Evolutionary conservation across 148 eudicot species (phyloP).

Genomic region (Rhododendron henanense): DNA sequence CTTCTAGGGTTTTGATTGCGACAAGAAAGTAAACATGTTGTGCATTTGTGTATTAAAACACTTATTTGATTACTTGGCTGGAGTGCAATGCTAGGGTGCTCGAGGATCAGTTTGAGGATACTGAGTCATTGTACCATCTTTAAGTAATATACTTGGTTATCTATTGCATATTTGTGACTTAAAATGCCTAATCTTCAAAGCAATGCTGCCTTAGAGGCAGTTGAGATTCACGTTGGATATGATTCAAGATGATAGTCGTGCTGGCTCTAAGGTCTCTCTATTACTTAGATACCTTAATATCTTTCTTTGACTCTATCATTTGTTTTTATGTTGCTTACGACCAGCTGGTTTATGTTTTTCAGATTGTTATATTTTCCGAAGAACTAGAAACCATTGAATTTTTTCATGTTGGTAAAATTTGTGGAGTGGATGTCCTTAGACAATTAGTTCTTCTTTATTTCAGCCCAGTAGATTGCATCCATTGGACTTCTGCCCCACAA

Average conservation of each 20-base stretch:
- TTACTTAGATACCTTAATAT: neutral
- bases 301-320: neutral
- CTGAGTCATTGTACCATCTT: neutral
- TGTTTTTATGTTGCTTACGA: neutral
- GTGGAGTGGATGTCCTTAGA: neutral
- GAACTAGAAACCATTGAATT: neutral
- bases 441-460: constrained; percentile 17
- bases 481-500: constrained; percentile 97
- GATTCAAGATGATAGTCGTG: neutral
- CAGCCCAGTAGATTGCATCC: constrained; percentile 99
- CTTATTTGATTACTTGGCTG: neutral
- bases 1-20: neutral
- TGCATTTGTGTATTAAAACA: neutral
- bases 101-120: neutral
- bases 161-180: neutral
- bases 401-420: neutral
- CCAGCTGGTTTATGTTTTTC: neutral
- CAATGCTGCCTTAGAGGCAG: neutral
- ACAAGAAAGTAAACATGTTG: neutral
- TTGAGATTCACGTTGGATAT: neutral
- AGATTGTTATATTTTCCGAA: neutral
- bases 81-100: neutral
- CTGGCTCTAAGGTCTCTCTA: neutral
- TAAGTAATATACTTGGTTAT: neutral
- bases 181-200: neutral